Base-by-base conservation (phyloP, 2,329 filamentous ascomycete genomes). In the Zalaria obscura region DNA sequence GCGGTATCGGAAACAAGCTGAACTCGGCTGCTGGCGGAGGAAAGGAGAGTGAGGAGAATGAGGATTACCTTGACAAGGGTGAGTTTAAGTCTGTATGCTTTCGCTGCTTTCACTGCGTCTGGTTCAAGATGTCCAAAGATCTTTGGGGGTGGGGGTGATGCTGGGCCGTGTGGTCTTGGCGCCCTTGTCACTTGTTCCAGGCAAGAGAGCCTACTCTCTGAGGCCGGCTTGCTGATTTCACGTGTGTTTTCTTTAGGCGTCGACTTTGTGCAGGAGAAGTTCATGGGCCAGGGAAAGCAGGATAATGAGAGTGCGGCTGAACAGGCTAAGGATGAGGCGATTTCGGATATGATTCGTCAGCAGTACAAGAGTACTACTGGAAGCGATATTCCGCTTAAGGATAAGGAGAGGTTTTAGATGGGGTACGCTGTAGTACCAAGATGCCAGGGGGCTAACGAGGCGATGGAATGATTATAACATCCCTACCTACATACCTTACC, bases 61-160 rank as follows among this genome's bases (percentile, higher is more conserved):
- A 91, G 61, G 83, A 89, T 55, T 64, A 60, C n/a, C 73, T 91
- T 40, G 84, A 91, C 66, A 91, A 91, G 67, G 79, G 83, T 85
- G 58, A 38, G 52, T 36, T 41, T 18, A 18, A 18, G 18, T 18
- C 18, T 18, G 18, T 18, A 18, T 18, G 18, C 18, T 18, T 18
- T 18, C 18, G 18, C 18, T 18, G 18, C 18, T 18, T 18, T 18
- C 18, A 18, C 18, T 18, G 18, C 18, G 18, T 18, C 18, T 18
- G 18, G 18, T 18, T 18, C 18, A 18, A 18, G 18, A 18, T 18
- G 18, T 18, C 18, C 18, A 18, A 18, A 18, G 18, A 18, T 18
- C 18, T 18, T 18, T 18, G 18, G 18, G 18, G 18, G 18, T 18
- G 18, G 18, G 18, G 18, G 18, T 18, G 18, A 18, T 18, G 18